A percentile compares a stretch with the other conserved stretches of the same genome.
Conservation (phyloP, 2,329 filamentous ascomycete genomes). For the Rutstroemia sp. region DNA sequence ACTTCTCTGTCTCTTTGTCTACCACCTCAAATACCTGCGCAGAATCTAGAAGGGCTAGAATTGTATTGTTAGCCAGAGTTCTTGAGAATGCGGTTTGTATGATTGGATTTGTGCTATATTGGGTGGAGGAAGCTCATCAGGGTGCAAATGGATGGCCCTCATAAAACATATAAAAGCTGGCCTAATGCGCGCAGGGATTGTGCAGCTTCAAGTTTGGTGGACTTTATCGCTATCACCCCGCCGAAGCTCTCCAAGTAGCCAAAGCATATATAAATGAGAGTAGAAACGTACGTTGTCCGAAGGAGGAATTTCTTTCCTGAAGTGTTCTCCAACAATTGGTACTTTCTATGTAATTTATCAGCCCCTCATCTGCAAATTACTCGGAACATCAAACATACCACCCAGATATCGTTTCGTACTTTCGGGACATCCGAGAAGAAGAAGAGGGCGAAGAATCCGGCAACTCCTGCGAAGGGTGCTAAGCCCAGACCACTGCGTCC, state of each 20-base stretch:
- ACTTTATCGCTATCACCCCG: too few relatives aligned
- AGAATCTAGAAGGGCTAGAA: conserved; percentile 6
- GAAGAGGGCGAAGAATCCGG: conserved; percentile 46
- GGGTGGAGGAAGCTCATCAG: too few relatives aligned
- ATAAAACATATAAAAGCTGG: too few relatives aligned
- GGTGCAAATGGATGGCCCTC: too few relatives aligned
- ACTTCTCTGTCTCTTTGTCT: neutral
- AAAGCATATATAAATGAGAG: neutral
- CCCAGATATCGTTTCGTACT: conserved; percentile 51
- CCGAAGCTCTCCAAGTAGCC: neutral
- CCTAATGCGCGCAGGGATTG: neutral
- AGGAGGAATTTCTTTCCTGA: conserved; percentile 46
- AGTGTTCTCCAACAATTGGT: conserved; percentile 45
- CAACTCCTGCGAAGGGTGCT: conserved; percentile 50
- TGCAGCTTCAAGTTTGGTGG: neutral
- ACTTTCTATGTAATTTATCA: conserved; percentile 39
- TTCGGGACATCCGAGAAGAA: conserved; percentile 57
- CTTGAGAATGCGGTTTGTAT: neutral
- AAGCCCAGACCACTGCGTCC: conserved; percentile 42
- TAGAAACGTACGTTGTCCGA: conserved; percentile 52
- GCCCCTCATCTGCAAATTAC: neutral
- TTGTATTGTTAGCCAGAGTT: neutral
- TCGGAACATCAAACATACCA: conserved; percentile 33
- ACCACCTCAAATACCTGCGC: neutral
- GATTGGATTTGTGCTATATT: too few relatives aligned